Base-by-base conservation (phyloP, 2,329 filamentous ascomycete genomes). In the Xylariales sp. region DNA sequence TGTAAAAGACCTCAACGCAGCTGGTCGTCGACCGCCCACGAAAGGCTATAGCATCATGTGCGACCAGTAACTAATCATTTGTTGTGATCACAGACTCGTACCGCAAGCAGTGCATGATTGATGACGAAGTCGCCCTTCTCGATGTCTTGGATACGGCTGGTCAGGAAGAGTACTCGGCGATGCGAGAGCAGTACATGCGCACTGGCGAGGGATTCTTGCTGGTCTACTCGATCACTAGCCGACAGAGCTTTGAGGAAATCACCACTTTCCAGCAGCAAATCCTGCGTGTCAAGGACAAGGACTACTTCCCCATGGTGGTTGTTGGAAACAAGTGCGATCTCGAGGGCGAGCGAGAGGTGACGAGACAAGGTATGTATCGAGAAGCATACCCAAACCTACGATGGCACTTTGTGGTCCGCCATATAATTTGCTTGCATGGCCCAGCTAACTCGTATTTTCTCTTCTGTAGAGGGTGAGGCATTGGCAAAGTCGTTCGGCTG, bases 281-380 rank as follows among this genome's bases (percentile, higher is more conserved):
- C 61, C 75, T 98, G 53, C 76, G 93, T 53, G 93, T 98, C 56
- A 98, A 98, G 78, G 93, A 97, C 73, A 97, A 95, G 80, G 93
- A 98, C 69, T 95, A 96, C 66, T 98, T 98, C 74, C 93, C 93
- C 53, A 97, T 98, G 74, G 95, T 97, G 41, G 87, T 98, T 31
- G 93, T 97, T 29, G 93, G 89, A 54, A 98, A 98, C 80, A 98
- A 98, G 77, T 96, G 91, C 70, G 93, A 98, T 88, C 71, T 98
- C 63, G 91, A 96, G 59, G 74, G 75, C 53, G 91, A 98, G 69
- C 81, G 93, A 59, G 86, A 91, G 56, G 93, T 98, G 43, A 85
- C 88, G 48, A 83, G 85, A 70, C 83, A 94, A 80, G 91, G 35
- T 41, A 30, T n/a, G n/a, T 25, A 24, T 39, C 24, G 24, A 37